Base-by-base conservation (phyloP, 2,329 filamentous ascomycete genomes). In the Coniochaeta sp. region DNA sequence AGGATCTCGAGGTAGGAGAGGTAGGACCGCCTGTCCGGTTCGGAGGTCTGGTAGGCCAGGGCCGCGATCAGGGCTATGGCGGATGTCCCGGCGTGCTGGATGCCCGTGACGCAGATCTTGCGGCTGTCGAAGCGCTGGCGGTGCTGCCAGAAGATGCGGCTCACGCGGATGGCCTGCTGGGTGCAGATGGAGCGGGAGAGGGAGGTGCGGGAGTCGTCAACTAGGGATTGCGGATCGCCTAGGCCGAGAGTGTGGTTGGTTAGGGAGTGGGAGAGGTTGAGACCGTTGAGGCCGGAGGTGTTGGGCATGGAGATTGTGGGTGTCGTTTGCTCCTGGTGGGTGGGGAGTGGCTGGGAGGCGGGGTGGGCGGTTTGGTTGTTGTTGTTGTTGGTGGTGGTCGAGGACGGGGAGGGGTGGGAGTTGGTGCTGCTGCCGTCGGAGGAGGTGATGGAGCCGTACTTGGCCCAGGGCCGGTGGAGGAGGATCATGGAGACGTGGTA, bases 111-210 rank as follows among this genome's bases (percentile, higher is more conserved):
- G 22, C 74, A 74, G 18, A 78, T 77, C 52, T 75, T 76, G 51
- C 69, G 71, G 1, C 73, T 74, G 50, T 77, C 71, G 50, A 78
- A 78, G 3, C 73, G 68, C 59, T 77, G 74, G 0, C 76, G 69
- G 56, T 80, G 76, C 53, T 78, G 76, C 74, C 74, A 77, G 58
- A 79, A 79, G 53, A 80, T 78, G 20, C 72, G 68, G 0, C 76
- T 72, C 0, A 80, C 73, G 0, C 74, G 65, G 51, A 79, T 74
- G 4, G 77, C 77, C 54, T 80, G 76, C 49, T 78, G 76, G 0
- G 75, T 78, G 63, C 77, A 80, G 51, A 78, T 76, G 49, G 70
- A 74, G 16, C 77, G 70, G 3, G 75, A 76, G 22, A 79, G 59
- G 4, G 71, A 69, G 5, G 68, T 72, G 54, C 71, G 72, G 52